Base-by-base conservation (phyloP, 495 filamentous ascomycete species). In the Penicillium pancosmium region DNA sequence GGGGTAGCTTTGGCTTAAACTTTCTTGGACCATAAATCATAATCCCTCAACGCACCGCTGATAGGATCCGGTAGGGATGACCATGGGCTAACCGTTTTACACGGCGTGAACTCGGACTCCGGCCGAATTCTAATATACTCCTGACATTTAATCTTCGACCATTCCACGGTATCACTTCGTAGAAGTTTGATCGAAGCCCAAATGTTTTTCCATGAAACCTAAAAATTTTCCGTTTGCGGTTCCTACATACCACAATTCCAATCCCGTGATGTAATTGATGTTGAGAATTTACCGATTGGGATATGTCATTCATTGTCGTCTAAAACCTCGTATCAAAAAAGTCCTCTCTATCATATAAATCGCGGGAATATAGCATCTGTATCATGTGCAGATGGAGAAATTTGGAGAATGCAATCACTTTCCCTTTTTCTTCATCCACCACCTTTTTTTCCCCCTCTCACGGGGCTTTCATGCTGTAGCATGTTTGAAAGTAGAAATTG, bases 291-390 rank as follows among this genome's bases (percentile, higher is more conserved):
- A 44, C 15, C 4, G 8, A 44, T 44, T 27, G 46, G 40, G 44
- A 50, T 49, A 52, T 61, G 52, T 64, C 63, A 62, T 66, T 68
- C 66, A 68, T 60, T 60, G 51, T 68, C 63, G 52, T 68, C 63
- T 68, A 68, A 50, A 53, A 50, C 52, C 53, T 52, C 33, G 59
- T 58, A 54, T 52, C 40, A 51, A 59, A 60, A 46, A 50, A 35
- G 58, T 57, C 57, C 43, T 50, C 58, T 55, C 58, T 27, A 48
- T 48, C 10, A n/a, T 9, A 12, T 48, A 23, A 12, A 61, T 27
- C 59, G 31, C 51, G 50, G 8, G 52, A 57, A 56, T 47, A 57
- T 38, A 55, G 9, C 5, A 19, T 43, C n/a, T 23, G 36, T 50
- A 53, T 43, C 52, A 38, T 48, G 44, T 18, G 31, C 48, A 50